Conservation (phyloP, 2,329 filamentous ascomycete genomes). For the Monascus ruber region DNA sequence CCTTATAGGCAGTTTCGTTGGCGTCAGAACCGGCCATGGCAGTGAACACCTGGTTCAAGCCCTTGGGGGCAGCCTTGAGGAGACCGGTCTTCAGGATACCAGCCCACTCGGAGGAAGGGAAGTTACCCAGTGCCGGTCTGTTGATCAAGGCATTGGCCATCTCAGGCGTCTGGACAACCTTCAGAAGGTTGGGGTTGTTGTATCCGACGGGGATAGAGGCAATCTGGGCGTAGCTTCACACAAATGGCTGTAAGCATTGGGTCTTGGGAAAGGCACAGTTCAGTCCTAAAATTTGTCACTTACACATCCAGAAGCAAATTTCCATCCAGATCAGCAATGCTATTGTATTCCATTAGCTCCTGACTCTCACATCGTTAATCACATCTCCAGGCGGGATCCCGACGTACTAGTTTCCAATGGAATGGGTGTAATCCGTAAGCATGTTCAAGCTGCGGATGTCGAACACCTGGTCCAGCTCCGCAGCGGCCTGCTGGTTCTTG, state of each 20-base stretch:
- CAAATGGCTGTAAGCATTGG: constrained; percentile 1
- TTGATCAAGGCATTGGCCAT: constrained; percentile 78
- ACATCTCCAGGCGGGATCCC: background rate
- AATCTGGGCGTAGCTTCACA: constrained; percentile 67
- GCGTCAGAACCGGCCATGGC: constrained; percentile 81
- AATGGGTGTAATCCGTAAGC: constrained; percentile 63
- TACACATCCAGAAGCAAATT: constrained; percentile 42
- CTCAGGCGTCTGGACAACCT: constrained; percentile 60
- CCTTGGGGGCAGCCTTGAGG: constrained; percentile 70
- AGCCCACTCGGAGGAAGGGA: constrained; percentile 76
- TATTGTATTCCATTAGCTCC: constrained; percentile 4
- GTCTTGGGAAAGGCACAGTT: too few species aligned
- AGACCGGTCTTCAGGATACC: constrained; percentile 67
- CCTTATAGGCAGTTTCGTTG: constrained; percentile 92
- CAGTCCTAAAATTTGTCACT: constrained; percentile 6
- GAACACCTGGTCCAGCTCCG: constrained; percentile 66
- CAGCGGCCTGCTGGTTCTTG: constrained; percentile 55
- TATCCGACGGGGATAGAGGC: constrained; percentile 87
- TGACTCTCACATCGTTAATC: constrained; percentile 8
- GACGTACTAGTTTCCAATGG: constrained; percentile 62
- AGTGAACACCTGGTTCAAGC: constrained; percentile 80
- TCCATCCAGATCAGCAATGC: constrained; percentile 40
- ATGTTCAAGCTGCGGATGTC: constrained; percentile 80
- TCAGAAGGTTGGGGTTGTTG: constrained; percentile 69
- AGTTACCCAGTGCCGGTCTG: constrained; percentile 80